Conservation (phyloP, 2,329 filamentous ascomycete species). For the Dothiorella sarmentorum region DNA sequence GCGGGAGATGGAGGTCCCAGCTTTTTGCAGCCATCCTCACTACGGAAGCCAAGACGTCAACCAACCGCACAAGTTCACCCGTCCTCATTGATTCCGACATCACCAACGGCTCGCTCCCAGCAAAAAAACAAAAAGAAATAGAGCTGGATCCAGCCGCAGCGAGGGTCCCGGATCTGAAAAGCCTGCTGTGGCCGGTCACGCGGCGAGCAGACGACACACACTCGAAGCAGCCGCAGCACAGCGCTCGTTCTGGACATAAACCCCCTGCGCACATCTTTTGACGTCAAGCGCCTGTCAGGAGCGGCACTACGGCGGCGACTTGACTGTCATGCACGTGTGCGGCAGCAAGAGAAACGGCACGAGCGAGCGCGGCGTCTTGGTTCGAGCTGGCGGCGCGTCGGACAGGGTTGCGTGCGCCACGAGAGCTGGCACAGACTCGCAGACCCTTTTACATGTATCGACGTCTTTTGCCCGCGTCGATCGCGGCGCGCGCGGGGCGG, state of each 20-base stretch:
- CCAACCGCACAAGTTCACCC: no score
- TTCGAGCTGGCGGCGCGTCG: no score
- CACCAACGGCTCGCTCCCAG: neutral
- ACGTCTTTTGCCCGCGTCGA: neutral
- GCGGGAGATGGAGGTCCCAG: no score
- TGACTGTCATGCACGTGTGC: conserved; percentile 14
- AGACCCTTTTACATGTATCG: neutral
- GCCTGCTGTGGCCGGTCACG: neutral
- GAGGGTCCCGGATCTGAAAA: neutral
- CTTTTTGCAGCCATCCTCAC: neutral
- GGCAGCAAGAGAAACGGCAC: neutral
- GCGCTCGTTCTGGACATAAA: neutral
- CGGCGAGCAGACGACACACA: neutral
- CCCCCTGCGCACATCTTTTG: conserved; percentile 7
- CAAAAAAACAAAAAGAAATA: no score
- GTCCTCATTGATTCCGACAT: no score
- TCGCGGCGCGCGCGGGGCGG: conserved; percentile 5
- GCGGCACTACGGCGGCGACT: neutral
- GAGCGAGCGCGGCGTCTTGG: conserved; percentile 6
- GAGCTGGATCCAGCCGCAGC: neutral
- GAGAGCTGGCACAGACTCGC: neutral
- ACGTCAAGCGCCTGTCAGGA: conserved; percentile 18
- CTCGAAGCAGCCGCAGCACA: neutral
- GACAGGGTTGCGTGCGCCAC: conserved; percentile 8
- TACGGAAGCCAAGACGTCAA: conserved; percentile 1